A percentile compares a stretch with the other conserved stretches of the same genome.
These are phyloP conservation scores for Trifolium pratense DNA, from an alignment of 306 rosid species.

Conservation along the genomic window DNA sequence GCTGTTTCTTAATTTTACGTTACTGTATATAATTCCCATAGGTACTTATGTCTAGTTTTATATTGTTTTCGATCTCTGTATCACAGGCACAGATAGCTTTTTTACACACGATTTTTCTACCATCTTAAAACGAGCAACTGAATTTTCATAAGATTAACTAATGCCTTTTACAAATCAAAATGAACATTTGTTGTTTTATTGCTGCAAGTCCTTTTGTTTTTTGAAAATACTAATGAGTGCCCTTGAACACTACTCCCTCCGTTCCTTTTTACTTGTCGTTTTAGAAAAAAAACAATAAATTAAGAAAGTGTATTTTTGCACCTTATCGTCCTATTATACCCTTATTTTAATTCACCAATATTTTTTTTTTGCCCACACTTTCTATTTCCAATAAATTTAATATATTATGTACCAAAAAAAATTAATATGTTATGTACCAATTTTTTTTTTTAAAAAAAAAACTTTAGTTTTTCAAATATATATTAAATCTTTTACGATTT, in stretches of 20 bases:
- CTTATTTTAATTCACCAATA: too few relatives aligned
- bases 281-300: too few relatives aligned
- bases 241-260: neutral
- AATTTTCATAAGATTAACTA: slow-evolving; percentile 7
- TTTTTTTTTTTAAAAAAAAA: too few relatives aligned
- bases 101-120: slow-evolving; percentile 27
- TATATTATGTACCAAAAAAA: too few relatives aligned
- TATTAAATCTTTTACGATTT: too few relatives aligned
- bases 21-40: slow-evolving; percentile 20
- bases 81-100: slow-evolving; percentile 11
- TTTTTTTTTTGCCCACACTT: too few relatives aligned
- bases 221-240: neutral
- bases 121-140: neutral
- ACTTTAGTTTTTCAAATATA: too few relatives aligned
- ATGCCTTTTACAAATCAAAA: slow-evolving; percentile 20
- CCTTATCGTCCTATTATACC: too few relatives aligned
- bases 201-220: slow-evolving; percentile 10
- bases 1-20: slow-evolving; percentile 26
- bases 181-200: slow-evolving; percentile 13
- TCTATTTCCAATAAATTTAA: too few relatives aligned
- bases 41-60: slow-evolving; percentile 7
- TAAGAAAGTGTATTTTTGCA: too few relatives aligned
- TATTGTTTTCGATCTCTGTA: slow-evolving; percentile 19
- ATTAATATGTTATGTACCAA: too few relatives aligned
- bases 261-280: too few relatives aligned